phyloP scores from a whole-genome alignment of 441 rosid genomes.

The Eutrema salsugineum region DNA sequence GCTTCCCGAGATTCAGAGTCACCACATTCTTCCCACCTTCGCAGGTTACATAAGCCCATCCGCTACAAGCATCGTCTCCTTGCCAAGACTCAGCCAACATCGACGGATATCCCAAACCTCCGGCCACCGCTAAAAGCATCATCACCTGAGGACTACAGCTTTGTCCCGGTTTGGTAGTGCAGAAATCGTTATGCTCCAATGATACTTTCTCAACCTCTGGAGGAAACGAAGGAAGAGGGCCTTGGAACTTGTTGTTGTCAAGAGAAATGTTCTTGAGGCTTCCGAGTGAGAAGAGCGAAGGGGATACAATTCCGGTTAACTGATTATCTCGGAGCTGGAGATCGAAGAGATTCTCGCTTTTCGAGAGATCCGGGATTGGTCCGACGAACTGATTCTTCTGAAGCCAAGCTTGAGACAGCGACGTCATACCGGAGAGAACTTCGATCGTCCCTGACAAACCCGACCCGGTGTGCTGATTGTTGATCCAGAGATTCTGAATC shows the following conservation, averaged over 20 bases:
- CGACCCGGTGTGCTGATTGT: conserved; percentile 49
- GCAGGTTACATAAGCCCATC: conserved; percentile 49
- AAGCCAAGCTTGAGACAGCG: conserved; percentile 61
- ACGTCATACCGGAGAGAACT: conserved; percentile 57
- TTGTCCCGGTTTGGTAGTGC: conserved; percentile 24
- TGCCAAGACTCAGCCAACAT: conserved; percentile 50
- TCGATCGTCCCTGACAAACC: conserved; percentile 59
- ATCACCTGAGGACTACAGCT: conserved; percentile 54
- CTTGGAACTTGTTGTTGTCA: conserved; percentile 65
- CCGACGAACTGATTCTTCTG: conserved; percentile 68
- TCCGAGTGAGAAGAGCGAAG: conserved; percentile 36
- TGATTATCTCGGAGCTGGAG: conserved; percentile 69
- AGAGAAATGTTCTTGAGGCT: conserved; percentile 46
- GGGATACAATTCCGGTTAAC: conserved; percentile 57
- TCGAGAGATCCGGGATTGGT: conserved; percentile 66
- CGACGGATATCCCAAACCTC: conserved; percentile 52
- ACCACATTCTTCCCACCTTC: conserved; percentile 32
- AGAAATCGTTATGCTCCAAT: conserved; percentile 33
- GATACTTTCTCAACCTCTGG: conserved; percentile 11
- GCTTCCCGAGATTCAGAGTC: conserved; percentile 40
- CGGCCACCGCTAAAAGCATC: conserved; percentile 45
- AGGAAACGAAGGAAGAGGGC: conserved; percentile 48
- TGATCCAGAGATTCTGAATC: conserved; percentile 59
- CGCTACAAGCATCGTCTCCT: conserved; percentile 49
- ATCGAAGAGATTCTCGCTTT: conserved; percentile 43